Conservation (phyloP, 257 asterid species). For the Solanum ossicruentum region DNA sequence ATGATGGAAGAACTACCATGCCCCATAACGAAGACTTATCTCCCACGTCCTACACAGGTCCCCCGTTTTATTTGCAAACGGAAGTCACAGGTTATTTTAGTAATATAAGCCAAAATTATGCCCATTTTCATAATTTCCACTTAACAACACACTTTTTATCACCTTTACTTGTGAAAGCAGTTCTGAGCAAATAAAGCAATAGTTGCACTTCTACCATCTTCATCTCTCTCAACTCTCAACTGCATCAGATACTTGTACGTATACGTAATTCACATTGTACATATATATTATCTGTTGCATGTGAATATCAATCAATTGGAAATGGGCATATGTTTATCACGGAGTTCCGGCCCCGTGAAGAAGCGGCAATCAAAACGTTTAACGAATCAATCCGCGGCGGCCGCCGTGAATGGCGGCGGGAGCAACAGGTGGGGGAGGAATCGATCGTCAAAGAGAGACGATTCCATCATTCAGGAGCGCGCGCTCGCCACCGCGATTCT, state of each 20-base stretch:
- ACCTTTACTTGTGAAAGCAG: neutral
- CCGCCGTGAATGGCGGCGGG: constrained; percentile 37
- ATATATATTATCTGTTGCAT: constrained; percentile 1
- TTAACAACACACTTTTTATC: neutral
- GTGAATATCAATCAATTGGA: constrained; percentile 2
- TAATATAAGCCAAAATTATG: neutral
- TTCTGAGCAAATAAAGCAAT: neutral
- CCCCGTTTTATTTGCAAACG: neutral
- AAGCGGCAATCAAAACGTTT: constrained; percentile 40
- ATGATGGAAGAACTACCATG: neutral
- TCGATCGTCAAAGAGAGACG: constrained; percentile 67
- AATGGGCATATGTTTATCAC: constrained; percentile 83
- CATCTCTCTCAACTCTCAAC: neutral
- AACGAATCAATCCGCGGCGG: constrained; percentile 27
- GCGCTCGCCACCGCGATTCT: constrained; percentile 92
- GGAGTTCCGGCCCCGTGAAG: constrained; percentile 26
- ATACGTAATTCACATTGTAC: too few relatives aligned
- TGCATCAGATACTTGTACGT: neutral
- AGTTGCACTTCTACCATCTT: neutral
- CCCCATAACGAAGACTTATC: neutral
- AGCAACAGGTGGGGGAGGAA: constrained; percentile 63
- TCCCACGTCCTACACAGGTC: neutral
- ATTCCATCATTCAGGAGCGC: constrained; percentile 52
- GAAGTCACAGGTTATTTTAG: neutral
- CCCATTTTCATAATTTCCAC: neutral